Base-by-base conservation (phyloP, 768 basidiomycete species). In the Galerina marginata region DNA sequence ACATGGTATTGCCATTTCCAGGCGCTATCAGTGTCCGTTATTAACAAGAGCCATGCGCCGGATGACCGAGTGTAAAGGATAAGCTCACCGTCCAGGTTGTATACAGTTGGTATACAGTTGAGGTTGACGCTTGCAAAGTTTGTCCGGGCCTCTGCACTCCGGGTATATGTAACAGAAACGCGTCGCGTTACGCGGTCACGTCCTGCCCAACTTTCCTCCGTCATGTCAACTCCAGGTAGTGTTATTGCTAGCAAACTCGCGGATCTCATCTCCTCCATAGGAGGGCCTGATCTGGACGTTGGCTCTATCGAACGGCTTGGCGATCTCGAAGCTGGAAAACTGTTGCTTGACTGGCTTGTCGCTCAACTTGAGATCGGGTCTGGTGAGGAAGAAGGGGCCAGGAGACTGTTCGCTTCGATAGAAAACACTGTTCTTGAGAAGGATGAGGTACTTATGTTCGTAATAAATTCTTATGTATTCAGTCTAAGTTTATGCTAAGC, bases 361-460 rank as follows among this genome's bases (percentile, higher is more conserved):
- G 20, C 12, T n/a, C 66, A 67, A 47, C 3, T 65, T 15, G 42
- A 58, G 49, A 33, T 14, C 40, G 20, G 23, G 54, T 4, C 23
- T 23, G 38, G 49, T 33, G 48, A 52, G 9, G 54, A 45, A 38
- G 20, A 53, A 37, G 39, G 16, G 46, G 23, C 26, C 26, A 12
- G n/a, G 5, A 23, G 9, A 44, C 37, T 26, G 25, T 15, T 44
- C 23, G 54, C 60, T 29, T 59, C 62, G 29, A 38, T 65, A 23
- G 42, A 56, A 36, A 55, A 65, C 16, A 25, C 66, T 16, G 33
- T 53, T 16, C 64, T 70, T 43, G 69, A 70, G 48, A 38, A 50
- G 12, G 65, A 64, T 7, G 69, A 70, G 39, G 40, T 58, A 33
- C 5, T 40, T 37, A 62, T 68, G 69, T 70, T 6, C n/a, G 59